Conservation (phyloP, 164 flowering plant genomes). For the Akebia trifoliata region DNA sequence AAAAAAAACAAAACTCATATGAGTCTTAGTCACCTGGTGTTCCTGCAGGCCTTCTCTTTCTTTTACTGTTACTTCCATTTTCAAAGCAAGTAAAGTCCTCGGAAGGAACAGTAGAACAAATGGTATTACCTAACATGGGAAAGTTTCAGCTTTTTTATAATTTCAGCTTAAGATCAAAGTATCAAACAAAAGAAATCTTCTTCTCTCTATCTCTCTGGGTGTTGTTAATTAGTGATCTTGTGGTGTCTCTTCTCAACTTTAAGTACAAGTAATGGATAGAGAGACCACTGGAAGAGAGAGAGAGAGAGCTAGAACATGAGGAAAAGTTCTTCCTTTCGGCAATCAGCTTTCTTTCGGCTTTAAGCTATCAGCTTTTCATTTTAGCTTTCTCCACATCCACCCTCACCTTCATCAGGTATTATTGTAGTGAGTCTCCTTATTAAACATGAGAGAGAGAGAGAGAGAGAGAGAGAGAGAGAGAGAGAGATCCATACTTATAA, state of each 20-base stretch:
- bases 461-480: constrained; percentile 14
- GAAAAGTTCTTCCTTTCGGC: constrained; percentile 36
- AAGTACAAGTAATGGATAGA: constrained; percentile 4
- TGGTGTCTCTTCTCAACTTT: constrained; percentile 6
- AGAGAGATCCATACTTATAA: too few species aligned
- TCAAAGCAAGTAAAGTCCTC: constrained; percentile 43
- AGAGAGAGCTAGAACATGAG: constrained; percentile 16
- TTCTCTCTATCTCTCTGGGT: too few species aligned
- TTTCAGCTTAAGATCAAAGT: background rate
- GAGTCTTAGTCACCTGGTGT: constrained; percentile 50
- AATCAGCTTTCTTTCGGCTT: constrained; percentile 34
- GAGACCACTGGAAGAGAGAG: constrained; percentile 4
- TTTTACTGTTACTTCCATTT: constrained; percentile 41
- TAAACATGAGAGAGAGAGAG: constrained; percentile 14
- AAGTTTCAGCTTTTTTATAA: constrained; percentile 1
- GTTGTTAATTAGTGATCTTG: too few species aligned
- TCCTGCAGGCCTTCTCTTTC: constrained; percentile 73
- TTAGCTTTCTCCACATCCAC: constrained; percentile 8
- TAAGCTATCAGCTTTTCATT: constrained; percentile 21
- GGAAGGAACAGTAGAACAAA: constrained; percentile 25
- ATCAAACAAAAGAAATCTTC: background rate
- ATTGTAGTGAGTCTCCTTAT: too few species aligned
- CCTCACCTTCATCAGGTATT: background rate
- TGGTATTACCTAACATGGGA: constrained; percentile 39
- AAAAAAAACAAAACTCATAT: background rate